Conservation (phyloP, 805 yeast genomes). For the Nakazawaea pomicola region DNA sequence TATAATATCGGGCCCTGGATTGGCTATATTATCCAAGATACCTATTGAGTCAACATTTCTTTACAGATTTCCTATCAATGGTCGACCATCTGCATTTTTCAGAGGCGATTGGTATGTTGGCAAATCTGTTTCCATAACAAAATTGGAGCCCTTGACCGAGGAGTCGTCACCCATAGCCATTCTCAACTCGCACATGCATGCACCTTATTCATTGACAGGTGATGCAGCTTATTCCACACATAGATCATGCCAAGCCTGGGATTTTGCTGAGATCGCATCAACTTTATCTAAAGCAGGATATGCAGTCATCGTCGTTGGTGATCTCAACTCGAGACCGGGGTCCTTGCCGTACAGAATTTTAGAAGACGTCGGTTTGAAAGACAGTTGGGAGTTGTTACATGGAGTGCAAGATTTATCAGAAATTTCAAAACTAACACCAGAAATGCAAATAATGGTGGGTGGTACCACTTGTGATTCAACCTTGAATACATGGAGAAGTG, state of each 20-base stretch:
- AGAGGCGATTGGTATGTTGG: conserved; percentile 99
- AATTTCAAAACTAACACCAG: conserved; percentile 43
- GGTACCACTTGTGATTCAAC: conserved; percentile 90
- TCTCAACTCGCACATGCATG: conserved; percentile 93
- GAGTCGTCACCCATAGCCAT: conserved; percentile 61
- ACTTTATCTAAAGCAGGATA: conserved; percentile 68
- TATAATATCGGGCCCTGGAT: conserved; percentile 88
- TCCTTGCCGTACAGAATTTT: conserved; percentile 75
- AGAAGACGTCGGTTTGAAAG: conserved; percentile 63
- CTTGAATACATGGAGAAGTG: conserved; percentile 80
- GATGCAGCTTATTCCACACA: conserved; percentile 90
- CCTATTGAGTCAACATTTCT: conserved; percentile 79
- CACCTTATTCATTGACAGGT: conserved; percentile 80
- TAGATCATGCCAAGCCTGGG: conserved; percentile 96
- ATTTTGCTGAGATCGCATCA: conserved; percentile 63
- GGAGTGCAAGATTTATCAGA: conserved; percentile 39
- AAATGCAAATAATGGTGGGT: conserved; percentile 61
- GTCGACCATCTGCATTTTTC: conserved; percentile 88
- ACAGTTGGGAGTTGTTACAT: conserved; percentile 75
- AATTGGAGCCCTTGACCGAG: conserved; percentile 46
- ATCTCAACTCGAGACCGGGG: conserved; percentile 84
- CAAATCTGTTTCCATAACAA: conserved; percentile 75
- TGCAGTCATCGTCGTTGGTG: conserved; percentile 88
- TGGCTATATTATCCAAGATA: conserved; percentile 75
- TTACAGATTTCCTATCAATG: conserved; percentile 86